Evolutionary conservation across 2,329 filamentous ascomycete species (phyloP).

Genomic region (Aspergillus transmontanensis): DNA sequence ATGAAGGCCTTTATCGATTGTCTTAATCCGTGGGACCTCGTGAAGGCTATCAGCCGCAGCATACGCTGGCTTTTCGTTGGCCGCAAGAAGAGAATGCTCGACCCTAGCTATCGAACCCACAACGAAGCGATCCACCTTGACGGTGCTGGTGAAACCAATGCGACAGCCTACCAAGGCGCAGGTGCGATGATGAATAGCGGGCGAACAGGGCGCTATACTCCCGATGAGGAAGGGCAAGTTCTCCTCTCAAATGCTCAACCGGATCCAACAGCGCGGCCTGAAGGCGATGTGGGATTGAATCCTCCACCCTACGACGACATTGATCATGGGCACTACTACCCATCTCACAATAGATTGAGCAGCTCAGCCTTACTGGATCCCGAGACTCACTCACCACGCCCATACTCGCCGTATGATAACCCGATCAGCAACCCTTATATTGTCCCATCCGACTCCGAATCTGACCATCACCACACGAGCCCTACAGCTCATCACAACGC

Average conservation of each 20-base stretch:
- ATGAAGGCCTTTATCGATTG: conserved; percentile 69
- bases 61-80: conserved; percentile 81
- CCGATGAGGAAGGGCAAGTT: conserved; percentile 41
- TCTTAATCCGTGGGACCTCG: conserved; percentile 79
- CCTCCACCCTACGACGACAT: conserved; percentile 23
- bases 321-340: conserved; percentile 16
- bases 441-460: conserved; percentile 19
- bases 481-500: conserved; percentile 12
- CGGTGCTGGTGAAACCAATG: conserved; percentile 17
- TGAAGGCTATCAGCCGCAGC: conserved; percentile 76
- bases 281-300: conserved; percentile 13
- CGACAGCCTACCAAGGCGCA: conserved; percentile 33
- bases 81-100: conserved; percentile 52
- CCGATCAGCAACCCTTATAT: conserved; percentile 19
- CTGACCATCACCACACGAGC: conserved; percentile 21
- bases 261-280: conserved; percentile 31
- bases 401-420: conserved; percentile 24
- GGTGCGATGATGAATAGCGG: conserved; percentile 26
- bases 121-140: conserved; percentile 34
- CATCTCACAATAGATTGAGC: conserved; percentile 12
- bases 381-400: conserved; percentile 13
- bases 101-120: conserved; percentile 42
- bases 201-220: conserved; percentile 28
- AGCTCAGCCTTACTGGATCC: conserved; percentile 18
- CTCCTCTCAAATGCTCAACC: conserved; percentile 43